Percentiles rank a stretch among this genome's conserved stretches.
Conservation (phyloP, 2,329 filamentous ascomycete species). For the Sporothrix luriei region DNA sequence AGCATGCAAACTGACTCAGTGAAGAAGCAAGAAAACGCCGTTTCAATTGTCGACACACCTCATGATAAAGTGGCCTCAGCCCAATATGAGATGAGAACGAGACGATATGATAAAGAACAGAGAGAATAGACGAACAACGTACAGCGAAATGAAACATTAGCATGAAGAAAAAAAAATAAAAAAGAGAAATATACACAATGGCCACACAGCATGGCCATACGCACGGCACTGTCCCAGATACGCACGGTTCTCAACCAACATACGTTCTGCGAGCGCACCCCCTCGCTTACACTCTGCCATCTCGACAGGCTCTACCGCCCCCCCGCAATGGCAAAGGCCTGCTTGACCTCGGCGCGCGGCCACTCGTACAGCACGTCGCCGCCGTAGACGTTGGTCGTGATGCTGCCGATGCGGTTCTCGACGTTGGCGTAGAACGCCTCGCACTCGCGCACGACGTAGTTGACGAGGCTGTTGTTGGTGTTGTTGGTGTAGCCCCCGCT, state of each 20-base stretch:
- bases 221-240: not conserved
- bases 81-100: not conserved
- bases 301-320: not conserved
- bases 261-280: not conserved
- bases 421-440: constrained; percentile 65
- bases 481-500: too few species aligned
- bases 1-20: not conserved
- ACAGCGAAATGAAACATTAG: not conserved
- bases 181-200: constrained; percentile 9
- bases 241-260: not conserved
- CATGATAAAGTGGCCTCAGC: not conserved
- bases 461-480: constrained; percentile 49
- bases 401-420: constrained; percentile 60
- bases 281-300: too few species aligned
- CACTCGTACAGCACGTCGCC: constrained; percentile 67
- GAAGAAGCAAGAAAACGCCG: not conserved
- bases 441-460: constrained; percentile 61
- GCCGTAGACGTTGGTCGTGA: constrained; percentile 65
- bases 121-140: not conserved
- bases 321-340: constrained; percentile 50
- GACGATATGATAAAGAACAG: not conserved
- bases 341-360: constrained; percentile 65
- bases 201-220: too few species aligned
- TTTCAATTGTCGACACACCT: constrained; percentile 6
- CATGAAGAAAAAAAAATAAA: not conserved